Evolutionary conservation across 73 alveolate species (phyloP), one percentile per base, ranked within the genome.

Genomic region (Paramecium tetraurelia): DNA sequence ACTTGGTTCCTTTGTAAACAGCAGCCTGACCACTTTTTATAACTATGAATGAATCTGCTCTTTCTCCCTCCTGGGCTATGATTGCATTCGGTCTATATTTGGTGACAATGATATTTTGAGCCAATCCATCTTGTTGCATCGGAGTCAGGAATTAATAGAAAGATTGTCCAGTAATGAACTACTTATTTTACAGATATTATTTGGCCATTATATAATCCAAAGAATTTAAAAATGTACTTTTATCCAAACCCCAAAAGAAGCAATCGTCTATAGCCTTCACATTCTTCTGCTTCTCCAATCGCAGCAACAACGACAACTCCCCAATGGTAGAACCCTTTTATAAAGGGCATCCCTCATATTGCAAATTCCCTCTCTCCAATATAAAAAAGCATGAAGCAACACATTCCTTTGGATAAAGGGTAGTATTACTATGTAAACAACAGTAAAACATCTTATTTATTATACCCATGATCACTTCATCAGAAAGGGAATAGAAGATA

Each of bases 1-100:
- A 77, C 16, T 63, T 83, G 11, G 63, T 63, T 16, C 92, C 92
- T 71, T 63, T 89, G 48, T 59, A 70, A n/a, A 72, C 92, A 11
- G 85, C 71, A 10, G 87, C 94, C 18, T 77, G 11, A 7, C 94
- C 94, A 70, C 75, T 83, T 72, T 70, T 68, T 24, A 89, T 89
- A 50, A 89, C 77, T 20, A 70, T 40, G 63, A 44, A 71, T 21
- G 94, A 89, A 46, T 77, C 70, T 20, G 94, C 94, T 20, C 85
- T 43, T 1, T 89, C 94, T 40, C 75, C 94, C 53, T 89, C 94
- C 24, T 59, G 40, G 16, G 75, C 94, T 22, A 89, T 89, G 12
- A 71, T 70, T 89, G 76, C 22, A 24, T 80, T 21, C 12, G 90
- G 90, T 41, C 70, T 31, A 46, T 80, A 80, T 48, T 80, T 80